Base-by-base conservation (phyloP, 169 alveolate genomes). In the Cryptosporidium baileyi region DNA sequence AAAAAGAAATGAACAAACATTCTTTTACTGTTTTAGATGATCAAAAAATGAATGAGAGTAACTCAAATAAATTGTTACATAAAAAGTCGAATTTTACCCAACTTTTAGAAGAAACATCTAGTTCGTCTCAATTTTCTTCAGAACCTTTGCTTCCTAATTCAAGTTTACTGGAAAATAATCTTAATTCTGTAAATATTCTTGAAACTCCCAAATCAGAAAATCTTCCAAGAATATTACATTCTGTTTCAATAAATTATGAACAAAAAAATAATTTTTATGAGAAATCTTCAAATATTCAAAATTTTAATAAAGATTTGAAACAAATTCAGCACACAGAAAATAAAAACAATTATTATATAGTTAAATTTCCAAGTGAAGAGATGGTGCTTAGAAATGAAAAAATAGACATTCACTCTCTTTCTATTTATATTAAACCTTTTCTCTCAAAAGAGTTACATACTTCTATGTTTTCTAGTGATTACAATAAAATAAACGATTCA, bases 201-300 rank as follows among this genome's bases (percentile, higher is more conserved):
- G 80, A 61, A 3, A 61, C 54, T 61, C 80, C 49, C 4, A 74
- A 54, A 36, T 30, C 67, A 22, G 67, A 51, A 19, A 19, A 26
- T 38, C 32, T 74, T 1, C 85, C 85, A 36, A 74, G 62, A 24
- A 74, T 74, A 22, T 41, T 74, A 15, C 47, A 22, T 19, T 36
- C 85, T 13, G n/a, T 74, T 54, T 74, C 85, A 32, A 32, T 41
- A 54, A 7, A 19, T 19, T 5, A 34, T 51, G 60, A 40, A 30
- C n/a, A 47, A n/a, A 65, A 65, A 19, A 40, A 22, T 17, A 74
- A 36, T 9, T 54, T 74, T 59, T 54, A 4, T 54, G 85, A 74
- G 40, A 74, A 51, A 30, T 30, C 54, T 7, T 74, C 85, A 19
- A 38, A 38, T 74, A 59, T 36, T 32, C 19, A 24, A 36, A 32